Evolutionary conservation across 345 rosid species (phyloP).

Genomic region (Corymbia maculata): DNA sequence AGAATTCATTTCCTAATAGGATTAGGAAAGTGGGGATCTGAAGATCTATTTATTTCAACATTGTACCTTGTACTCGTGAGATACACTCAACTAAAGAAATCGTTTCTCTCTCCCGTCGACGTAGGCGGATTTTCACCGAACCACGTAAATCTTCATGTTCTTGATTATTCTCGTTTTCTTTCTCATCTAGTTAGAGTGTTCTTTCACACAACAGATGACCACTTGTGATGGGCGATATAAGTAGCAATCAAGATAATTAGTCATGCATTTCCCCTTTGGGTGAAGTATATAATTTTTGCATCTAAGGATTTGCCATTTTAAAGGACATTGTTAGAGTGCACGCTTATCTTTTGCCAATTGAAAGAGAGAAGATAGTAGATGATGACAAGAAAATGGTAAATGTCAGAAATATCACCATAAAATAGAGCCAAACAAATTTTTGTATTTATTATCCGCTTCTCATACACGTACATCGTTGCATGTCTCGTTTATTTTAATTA

Average conservation of each 20-base stretch:
- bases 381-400: not conserved
- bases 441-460: not conserved
- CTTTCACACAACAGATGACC: not conserved
- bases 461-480: not conserved
- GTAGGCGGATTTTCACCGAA: too few species aligned
- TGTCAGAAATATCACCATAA: not conserved
- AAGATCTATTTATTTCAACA: too few species aligned
- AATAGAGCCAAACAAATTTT: not conserved
- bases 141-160: too few species aligned
- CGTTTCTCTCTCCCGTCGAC: too few species aligned
- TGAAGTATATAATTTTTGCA: not conserved
- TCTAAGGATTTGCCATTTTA: not conserved
- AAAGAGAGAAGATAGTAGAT: not conserved
- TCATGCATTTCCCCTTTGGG: not conserved
- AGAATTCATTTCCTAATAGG: too few species aligned
- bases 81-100: too few species aligned
- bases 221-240: not conserved
- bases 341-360: not conserved
- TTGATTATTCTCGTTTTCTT: too few species aligned
- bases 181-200: too few species aligned
- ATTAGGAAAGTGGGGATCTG: too few species aligned
- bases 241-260: not conserved
- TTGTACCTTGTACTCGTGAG: too few species aligned
- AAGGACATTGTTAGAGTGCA: not conserved
- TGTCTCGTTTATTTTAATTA: not conserved